Conservation (phyloP, 2,329 filamentous ascomycete species). For the Graphilbum fragrans region DNA sequence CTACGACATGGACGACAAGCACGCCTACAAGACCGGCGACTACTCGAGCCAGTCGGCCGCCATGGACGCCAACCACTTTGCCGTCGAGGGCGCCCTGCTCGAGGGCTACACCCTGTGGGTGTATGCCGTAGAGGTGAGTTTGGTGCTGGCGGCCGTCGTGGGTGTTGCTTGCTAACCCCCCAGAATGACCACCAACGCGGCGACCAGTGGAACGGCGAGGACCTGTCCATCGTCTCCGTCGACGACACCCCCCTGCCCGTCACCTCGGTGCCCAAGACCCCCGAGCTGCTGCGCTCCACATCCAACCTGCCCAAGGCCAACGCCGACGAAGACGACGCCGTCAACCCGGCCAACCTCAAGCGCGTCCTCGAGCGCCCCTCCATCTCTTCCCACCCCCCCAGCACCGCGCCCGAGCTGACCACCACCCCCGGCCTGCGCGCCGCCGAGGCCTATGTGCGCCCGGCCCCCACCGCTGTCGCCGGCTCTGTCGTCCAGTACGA, state of each 20-base stretch:
- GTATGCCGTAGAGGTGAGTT: conserved; percentile 57
- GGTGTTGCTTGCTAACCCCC: background rate
- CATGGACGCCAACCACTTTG: conserved; percentile 93
- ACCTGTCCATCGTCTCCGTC: conserved; percentile 76
- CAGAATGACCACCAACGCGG: conserved; percentile 81
- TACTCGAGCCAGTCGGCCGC: conserved; percentile 87
- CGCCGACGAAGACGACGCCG: conserved; percentile 25
- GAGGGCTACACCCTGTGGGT: conserved; percentile 87
- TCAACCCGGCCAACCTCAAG: conserved; percentile 68
- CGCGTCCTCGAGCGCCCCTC: conserved; percentile 56
- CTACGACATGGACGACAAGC: conserved; percentile 96
- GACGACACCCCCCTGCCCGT: conserved; percentile 60
- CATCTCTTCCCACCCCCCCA: conserved; percentile 45
- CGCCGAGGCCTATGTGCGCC: conserved; percentile 85
- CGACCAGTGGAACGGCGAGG: conserved; percentile 96
- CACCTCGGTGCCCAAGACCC: conserved; percentile 33
- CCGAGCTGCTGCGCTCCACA: conserved; percentile 26
- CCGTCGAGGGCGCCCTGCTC: conserved; percentile 68
- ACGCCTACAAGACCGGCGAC: conserved; percentile 90
- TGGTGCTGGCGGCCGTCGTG: background rate
- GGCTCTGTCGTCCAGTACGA: conserved; percentile 60
- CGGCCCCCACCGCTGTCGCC: conserved; percentile 63
- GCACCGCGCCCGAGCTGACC: conserved; percentile 43
- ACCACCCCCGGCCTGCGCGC: conserved; percentile 67
- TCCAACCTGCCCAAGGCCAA: conserved; percentile 25